A percentile compares a stretch with the other conserved stretches of the same genome.
These are phyloP conservation scores for Russula vinacea DNA, from an alignment of 768 basidiomycete genomes.

Conservation along the genomic window DNA sequence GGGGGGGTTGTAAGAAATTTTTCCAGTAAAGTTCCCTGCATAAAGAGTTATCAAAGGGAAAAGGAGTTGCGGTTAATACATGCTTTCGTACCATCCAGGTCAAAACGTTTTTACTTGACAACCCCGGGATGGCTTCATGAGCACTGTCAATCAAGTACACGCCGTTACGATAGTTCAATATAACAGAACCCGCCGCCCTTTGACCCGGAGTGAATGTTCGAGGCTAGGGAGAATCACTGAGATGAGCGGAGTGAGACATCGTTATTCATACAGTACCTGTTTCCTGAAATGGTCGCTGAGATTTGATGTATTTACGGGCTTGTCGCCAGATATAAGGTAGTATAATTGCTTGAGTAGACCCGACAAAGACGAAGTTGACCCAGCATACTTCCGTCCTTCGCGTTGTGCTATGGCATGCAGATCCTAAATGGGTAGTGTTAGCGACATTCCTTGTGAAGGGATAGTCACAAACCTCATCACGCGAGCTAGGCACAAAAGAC, in stretches of 20 bases:
- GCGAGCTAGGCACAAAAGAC: slow-evolving; percentile 73
- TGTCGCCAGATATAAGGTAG: slow-evolving; percentile 75
- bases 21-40: slow-evolving; percentile 83
- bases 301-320: slow-evolving; percentile 55
- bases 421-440: slow-evolving; percentile 46
- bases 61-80: not conserved
- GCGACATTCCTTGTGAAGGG: not conserved
- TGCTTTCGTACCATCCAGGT: slow-evolving; percentile 57
- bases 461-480: slow-evolving; percentile 54
- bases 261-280: slow-evolving; percentile 46
- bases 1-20: slow-evolving; percentile 73
- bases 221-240: slow-evolving; percentile 40
- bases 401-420: slow-evolving; percentile 57
- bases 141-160: slow-evolving; percentile 65
- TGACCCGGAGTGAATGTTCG: slow-evolving; percentile 73
- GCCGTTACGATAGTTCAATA: slow-evolving; percentile 62
- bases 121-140: slow-evolving; percentile 38
- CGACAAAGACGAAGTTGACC: slow-evolving; percentile 87
- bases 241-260: not conserved
- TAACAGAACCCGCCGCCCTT: slow-evolving; percentile 68
- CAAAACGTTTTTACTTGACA: slow-evolving; percentile 63
- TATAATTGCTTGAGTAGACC: slow-evolving; percentile 85
- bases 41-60: not conserved
- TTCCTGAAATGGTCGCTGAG: slow-evolving; percentile 58
- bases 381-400: slow-evolving; percentile 62